Evolutionary conservation across 371 early-diverging fungal species (phyloP), one percentile per base, ranked within the genome.

Genomic region (Mortierella sp.): DNA sequence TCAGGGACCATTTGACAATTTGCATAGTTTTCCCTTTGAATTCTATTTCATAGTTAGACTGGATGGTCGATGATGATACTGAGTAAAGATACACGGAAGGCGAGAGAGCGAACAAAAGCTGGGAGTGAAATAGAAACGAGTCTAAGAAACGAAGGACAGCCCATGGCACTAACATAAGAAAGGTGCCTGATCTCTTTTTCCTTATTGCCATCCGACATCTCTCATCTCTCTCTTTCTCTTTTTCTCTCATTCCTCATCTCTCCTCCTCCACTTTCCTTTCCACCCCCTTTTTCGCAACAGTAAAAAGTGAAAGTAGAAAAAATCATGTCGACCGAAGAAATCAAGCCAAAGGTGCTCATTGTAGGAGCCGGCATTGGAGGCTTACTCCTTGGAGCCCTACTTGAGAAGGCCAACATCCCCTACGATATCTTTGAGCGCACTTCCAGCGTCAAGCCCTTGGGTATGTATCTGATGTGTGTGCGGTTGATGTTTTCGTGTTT

Each of bases 301-400:
- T 16, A 42, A 21, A 38, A 16, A 38, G 3, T n/a, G n/a, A 2
- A 28, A 28, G 26, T 26, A 38, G 34, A 34, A 8, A 38, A 38
- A 16, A 68, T 68, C 55, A 55, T 55, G 55, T 55, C 55, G 68
- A 38, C 24, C 1, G 34, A 34, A 38, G 68, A 68, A 68, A 38
- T 38, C 2, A 68, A 68, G 24, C 42, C 68, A 19, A 21, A 68
- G 2, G 68, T 68, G 38, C 68, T 68, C 21, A 68, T 68, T 50
- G 73, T 73, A 13, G 74, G 74, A 55, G 74, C 74, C 42, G 74
- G 74, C 16, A 52, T 74, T 42, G 74, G 58, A 3, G 74, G 74
- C 2, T 44, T 52, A 3, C 34, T 58, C 14, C 60, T 74, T 5
- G 74, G 58, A n/a, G 60, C 58, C 45, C 57, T 74, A 0, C 74